Conservation (phyloP, 2,329 filamentous ascomycete species). For the Penicillium sp. region DNA sequence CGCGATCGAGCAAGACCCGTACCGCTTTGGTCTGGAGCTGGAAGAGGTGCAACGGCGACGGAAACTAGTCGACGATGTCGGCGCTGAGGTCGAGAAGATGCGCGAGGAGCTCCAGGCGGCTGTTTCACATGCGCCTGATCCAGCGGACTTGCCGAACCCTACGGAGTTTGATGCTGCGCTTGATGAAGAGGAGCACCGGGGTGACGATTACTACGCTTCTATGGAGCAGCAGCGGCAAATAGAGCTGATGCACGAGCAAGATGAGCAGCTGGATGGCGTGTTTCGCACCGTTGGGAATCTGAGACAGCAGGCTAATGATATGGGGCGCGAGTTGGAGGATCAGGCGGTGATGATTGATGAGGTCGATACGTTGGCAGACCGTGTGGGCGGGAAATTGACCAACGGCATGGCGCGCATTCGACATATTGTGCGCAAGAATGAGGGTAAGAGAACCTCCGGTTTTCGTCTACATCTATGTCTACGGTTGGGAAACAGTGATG, state of each 20-base stretch:
- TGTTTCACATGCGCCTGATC: slow-evolving; percentile 39
- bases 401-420: slow-evolving; percentile 81
- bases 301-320: slow-evolving; percentile 83
- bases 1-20: slow-evolving; percentile 81
- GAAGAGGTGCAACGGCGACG: slow-evolving; percentile 76
- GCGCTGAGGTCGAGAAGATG: slow-evolving; percentile 84
- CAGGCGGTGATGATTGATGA: slow-evolving; percentile 83
- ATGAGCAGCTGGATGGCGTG: slow-evolving; percentile 85
- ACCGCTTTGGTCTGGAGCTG: slow-evolving; percentile 76
- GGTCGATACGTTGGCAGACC: slow-evolving; percentile 76
- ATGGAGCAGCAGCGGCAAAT: slow-evolving; percentile 89
- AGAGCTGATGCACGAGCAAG: slow-evolving; percentile 91
- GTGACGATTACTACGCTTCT: slow-evolving; percentile 64
- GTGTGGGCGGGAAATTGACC: slow-evolving; percentile 78
- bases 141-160: slow-evolving; percentile 52
- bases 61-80: slow-evolving; percentile 81
- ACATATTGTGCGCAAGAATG: slow-evolving; percentile 79
- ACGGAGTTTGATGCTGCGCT: slow-evolving; percentile 50
- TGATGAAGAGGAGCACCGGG: slow-evolving; percentile 42
- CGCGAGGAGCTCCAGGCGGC: slow-evolving; percentile 68
- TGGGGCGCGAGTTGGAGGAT: slow-evolving; percentile 94
- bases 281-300: slow-evolving; percentile 90
- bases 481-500: background rate
- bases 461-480: background rate
- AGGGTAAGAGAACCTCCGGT: slow-evolving; percentile 53